Evolutionary conservation across 164 flowering plant genomes (phyloP).

Genomic region (Kingdonia uniflora): DNA sequence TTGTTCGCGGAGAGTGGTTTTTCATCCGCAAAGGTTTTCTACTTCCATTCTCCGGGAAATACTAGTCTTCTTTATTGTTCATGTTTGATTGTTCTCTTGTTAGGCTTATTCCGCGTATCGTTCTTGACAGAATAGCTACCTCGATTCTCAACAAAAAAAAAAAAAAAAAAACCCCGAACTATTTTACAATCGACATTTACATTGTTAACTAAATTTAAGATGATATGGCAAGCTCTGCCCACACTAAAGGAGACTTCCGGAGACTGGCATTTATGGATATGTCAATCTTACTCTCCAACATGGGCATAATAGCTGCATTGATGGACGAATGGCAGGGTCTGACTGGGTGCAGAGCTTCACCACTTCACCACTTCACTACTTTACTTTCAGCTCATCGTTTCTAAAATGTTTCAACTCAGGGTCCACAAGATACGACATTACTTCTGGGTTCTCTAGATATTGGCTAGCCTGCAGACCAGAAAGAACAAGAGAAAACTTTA

Average conservation of each 20-base stretch:
- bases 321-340: conserved; percentile 37
- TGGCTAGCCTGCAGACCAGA: conserved; percentile 58
- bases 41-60: no score
- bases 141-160: no score
- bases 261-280: conserved; percentile 50
- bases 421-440: conserved; percentile 59
- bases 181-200: conserved; percentile 23
- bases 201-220: conserved; percentile 36
- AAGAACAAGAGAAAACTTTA: neutral
- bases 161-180: neutral
- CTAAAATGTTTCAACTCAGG: conserved; percentile 66
- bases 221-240: conserved; percentile 90
- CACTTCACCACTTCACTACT: conserved; percentile 72
- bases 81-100: no score
- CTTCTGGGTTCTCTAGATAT: conserved; percentile 58
- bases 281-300: conserved; percentile 61
- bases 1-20: no score
- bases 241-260: conserved; percentile 72
- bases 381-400: conserved; percentile 53
- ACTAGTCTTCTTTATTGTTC: no score
- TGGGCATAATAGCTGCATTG: conserved; percentile 45
- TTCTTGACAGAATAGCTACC: no score
- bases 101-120: no score
- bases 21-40: no score
- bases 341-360: conserved; percentile 48